Percentiles rank a stretch among this genome's conserved stretches.
Evolutionary conservation across 495 filamentous ascomycete species (phyloP).

Genomic region (Cercophora scortea): DNA sequence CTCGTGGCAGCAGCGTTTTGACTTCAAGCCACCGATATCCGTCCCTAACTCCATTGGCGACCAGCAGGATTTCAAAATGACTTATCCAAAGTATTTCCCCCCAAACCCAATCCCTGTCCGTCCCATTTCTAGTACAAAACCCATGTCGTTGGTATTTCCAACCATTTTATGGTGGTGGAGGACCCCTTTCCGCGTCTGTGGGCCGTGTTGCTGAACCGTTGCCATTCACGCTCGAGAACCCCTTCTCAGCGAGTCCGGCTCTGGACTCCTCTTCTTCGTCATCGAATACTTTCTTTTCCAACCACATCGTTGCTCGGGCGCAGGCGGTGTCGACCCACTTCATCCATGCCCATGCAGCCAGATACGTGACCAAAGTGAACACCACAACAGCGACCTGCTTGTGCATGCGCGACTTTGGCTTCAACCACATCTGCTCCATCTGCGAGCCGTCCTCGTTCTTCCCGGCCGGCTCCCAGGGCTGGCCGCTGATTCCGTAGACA

Average conservation of each 20-base stretch:
- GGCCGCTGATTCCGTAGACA: slow-evolving; percentile 51
- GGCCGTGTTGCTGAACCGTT: slow-evolving; percentile 3
- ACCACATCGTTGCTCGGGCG: slow-evolving; percentile 48
- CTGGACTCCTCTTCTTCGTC: slow-evolving; percentile 27
- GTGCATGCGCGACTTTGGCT: slow-evolving; percentile 29
- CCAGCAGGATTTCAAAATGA: too few relatives aligned
- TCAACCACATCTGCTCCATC: slow-evolving; percentile 19
- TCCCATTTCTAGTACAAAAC: too few relatives aligned
- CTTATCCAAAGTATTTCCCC: too few relatives aligned
- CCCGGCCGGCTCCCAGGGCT: slow-evolving; percentile 30
- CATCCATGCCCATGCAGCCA: slow-evolving; percentile 54
- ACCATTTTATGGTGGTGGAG: not conserved
- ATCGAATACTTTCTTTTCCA: slow-evolving; percentile 52
- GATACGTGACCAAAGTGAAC: slow-evolving; percentile 45
- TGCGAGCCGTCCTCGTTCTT: slow-evolving; percentile 24
- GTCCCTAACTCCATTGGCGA: too few relatives aligned
- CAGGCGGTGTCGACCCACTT: slow-evolving; percentile 57
- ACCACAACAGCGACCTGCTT: slow-evolving; percentile 19
- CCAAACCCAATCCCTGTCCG: too few relatives aligned
- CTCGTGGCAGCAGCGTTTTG: too few relatives aligned
- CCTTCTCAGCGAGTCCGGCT: slow-evolving; percentile 21
- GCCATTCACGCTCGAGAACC: slow-evolving; percentile 7
- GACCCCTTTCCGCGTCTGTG: not conserved
- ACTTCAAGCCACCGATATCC: too few relatives aligned
- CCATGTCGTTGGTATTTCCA: not conserved